Evolutionary conservation across 495 filamentous ascomycete species (phyloP).

Genomic region (Xylaria castorea): DNA sequence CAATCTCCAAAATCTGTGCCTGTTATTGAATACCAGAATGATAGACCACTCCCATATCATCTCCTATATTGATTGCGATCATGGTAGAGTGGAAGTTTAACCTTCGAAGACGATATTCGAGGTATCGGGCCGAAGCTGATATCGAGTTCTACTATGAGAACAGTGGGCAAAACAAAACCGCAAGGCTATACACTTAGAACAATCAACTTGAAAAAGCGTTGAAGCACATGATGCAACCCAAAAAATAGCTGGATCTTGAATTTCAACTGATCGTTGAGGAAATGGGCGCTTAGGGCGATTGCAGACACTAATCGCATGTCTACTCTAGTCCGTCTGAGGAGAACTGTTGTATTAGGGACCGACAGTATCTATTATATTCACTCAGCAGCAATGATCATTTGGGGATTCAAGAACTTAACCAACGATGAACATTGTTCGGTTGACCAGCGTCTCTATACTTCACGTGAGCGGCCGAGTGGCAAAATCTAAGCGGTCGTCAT

Average conservation of each 20-base stretch:
- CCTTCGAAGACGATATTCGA: not conserved
- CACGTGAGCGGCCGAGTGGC: not conserved
- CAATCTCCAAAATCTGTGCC: constrained; percentile 4
- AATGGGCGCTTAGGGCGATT: not conserved
- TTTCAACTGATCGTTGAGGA: not conserved
- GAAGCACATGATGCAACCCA: not conserved
- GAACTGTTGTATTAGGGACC: not conserved
- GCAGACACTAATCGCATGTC: not conserved
- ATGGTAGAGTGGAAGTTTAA: not conserved
- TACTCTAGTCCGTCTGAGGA: not conserved
- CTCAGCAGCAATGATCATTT: not conserved
- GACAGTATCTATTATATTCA: not conserved
- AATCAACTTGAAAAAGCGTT: not conserved
- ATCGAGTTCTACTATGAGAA: not conserved
- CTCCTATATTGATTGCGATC: not conserved
- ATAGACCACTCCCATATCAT: not conserved
- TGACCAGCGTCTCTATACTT: not conserved
- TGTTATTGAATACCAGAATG: not conserved
- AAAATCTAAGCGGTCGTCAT: not conserved
- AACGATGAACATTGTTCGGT: not conserved
- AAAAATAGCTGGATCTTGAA: not conserved
- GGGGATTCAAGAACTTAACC: not conserved
- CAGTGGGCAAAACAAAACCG: not conserved
- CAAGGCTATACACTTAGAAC: not conserved
- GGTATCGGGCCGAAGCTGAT: not conserved